Evolutionary conservation across 2,329 filamentous ascomycete species (phyloP).

Genomic region (Neurospora crassa): DNA sequence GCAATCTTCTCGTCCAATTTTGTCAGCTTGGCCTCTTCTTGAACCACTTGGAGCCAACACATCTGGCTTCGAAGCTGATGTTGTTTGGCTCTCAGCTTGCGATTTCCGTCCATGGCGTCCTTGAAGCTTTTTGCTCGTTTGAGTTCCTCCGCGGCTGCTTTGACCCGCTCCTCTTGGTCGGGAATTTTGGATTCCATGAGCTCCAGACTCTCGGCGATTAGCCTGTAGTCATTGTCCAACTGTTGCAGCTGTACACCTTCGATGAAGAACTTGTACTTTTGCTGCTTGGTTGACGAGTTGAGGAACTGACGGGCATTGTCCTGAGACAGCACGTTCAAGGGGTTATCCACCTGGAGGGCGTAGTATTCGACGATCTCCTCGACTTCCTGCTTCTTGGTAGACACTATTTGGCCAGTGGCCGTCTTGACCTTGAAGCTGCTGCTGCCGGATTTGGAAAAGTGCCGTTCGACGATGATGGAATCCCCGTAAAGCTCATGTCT

Average conservation of each 20-base stretch:
- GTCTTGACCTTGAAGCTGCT: conserved; percentile 86
- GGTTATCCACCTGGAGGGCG: conserved; percentile 90
- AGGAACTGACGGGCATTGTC: conserved; percentile 92
- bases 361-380: conserved; percentile 93
- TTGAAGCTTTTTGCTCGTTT: conserved; percentile 56
- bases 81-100: conserved; percentile 52
- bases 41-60: conserved; percentile 80
- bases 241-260: conserved; percentile 90
- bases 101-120: conserved; percentile 55
- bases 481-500: conserved; percentile 73
- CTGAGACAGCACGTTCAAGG: conserved; percentile 89
- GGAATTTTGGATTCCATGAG: conserved; percentile 56
- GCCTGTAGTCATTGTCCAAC: conserved; percentile 80
- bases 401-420: conserved; percentile 58
- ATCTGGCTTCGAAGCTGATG: conserved; percentile 54
- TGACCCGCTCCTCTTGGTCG: conserved; percentile 53
- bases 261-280: conserved; percentile 96
- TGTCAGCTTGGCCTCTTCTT: conserved; percentile 52
- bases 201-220: conserved; percentile 72
- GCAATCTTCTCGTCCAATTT: conserved; percentile 27
- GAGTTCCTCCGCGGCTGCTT: conserved; percentile 44
- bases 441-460: conserved; percentile 65
- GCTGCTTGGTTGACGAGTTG: conserved; percentile 67
- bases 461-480: conserved; percentile 81
- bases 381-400: conserved; percentile 75